Evolutionary conservation across 192 early-diverging fungal species (phyloP).

Genomic region (Coemansia sp.): DNA sequence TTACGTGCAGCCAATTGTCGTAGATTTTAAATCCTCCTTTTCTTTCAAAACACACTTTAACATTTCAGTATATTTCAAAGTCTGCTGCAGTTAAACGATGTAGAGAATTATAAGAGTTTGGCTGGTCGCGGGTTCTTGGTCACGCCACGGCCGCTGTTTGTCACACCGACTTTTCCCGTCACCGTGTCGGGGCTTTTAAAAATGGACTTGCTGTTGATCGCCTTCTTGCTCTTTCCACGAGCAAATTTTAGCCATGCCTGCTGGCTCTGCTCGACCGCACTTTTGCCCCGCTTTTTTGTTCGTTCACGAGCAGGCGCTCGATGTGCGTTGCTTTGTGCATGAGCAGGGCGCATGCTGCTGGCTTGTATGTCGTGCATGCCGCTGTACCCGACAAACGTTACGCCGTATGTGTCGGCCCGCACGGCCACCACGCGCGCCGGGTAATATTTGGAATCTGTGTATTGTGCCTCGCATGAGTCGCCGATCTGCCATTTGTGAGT

Average conservation of each 20-base stretch:
- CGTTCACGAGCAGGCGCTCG: too few relatives aligned
- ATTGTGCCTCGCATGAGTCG: slow-evolving; percentile 27
- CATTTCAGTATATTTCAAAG: too few relatives aligned
- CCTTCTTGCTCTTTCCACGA: slow-evolving; percentile 48
- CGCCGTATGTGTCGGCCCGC: slow-evolving; percentile 9
- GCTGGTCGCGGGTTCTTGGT: slow-evolving; percentile 26
- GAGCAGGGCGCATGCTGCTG: slow-evolving; percentile 12
- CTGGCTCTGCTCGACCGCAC: slow-evolving; percentile 23
- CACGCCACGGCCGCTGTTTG: slow-evolving; percentile 47
- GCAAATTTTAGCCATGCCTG: slow-evolving; percentile 54
- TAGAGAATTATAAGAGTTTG: not conserved
- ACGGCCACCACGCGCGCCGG: slow-evolving; percentile 21
- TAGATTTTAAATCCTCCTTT: not conserved
- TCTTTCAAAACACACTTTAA: too few relatives aligned
- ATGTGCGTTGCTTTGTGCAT: not conserved
- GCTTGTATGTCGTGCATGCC: slow-evolving; percentile 23
- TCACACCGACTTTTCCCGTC: slow-evolving; percentile 44
- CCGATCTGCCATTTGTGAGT: slow-evolving; percentile 20
- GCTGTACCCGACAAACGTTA: slow-evolving; percentile 38
- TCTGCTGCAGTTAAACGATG: too few relatives aligned
- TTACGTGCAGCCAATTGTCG: not conserved
- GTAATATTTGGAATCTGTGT: slow-evolving; percentile 23
- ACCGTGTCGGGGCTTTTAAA: slow-evolving; percentile 50
- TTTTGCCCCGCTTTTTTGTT: slow-evolving; percentile 2
- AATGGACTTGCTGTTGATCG: slow-evolving; percentile 51